phyloP scores from a whole-genome alignment of 257 asterid genomes.

The Nicotiana noctiflora region DNA sequence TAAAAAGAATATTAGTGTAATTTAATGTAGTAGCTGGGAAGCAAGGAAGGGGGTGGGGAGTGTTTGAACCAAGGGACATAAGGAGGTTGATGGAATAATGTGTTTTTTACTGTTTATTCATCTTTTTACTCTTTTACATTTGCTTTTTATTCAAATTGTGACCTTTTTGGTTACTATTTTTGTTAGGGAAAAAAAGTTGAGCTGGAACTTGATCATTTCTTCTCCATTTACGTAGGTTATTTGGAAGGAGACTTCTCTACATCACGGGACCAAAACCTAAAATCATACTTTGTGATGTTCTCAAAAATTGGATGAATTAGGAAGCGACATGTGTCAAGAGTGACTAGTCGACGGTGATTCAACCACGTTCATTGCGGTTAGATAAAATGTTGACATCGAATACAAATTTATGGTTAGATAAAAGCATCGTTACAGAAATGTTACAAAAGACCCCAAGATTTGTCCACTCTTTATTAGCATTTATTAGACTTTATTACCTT shows the following conservation, averaged over 20 bases:
- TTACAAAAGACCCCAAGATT: too few species aligned
- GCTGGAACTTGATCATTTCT: conserved; percentile 5
- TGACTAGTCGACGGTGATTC: too few species aligned
- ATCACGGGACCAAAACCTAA: not conserved
- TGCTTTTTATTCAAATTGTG: not conserved
- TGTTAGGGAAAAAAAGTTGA: not conserved
- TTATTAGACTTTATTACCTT: too few species aligned
- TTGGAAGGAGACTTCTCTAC: not conserved
- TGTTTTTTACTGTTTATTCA: not conserved
- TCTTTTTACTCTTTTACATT: not conserved
- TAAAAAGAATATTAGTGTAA: too few species aligned
- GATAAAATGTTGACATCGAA: too few species aligned
- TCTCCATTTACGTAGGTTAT: not conserved
- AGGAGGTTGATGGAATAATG: conserved; percentile 10
- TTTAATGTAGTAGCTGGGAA: too few species aligned
- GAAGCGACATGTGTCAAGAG: too few species aligned
- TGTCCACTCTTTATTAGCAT: too few species aligned
- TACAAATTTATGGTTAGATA: too few species aligned
- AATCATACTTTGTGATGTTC: not conserved
- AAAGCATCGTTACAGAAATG: too few species aligned
- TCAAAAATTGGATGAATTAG: too few species aligned
- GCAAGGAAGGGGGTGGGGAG: not conserved
- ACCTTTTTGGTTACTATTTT: not conserved
- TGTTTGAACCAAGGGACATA: not conserved
- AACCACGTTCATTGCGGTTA: too few species aligned